Evolutionary conservation across 768 basidiomycete genomes (phyloP), one percentile per base, ranked within the genome.

Genomic region (Chiua virens): DNA sequence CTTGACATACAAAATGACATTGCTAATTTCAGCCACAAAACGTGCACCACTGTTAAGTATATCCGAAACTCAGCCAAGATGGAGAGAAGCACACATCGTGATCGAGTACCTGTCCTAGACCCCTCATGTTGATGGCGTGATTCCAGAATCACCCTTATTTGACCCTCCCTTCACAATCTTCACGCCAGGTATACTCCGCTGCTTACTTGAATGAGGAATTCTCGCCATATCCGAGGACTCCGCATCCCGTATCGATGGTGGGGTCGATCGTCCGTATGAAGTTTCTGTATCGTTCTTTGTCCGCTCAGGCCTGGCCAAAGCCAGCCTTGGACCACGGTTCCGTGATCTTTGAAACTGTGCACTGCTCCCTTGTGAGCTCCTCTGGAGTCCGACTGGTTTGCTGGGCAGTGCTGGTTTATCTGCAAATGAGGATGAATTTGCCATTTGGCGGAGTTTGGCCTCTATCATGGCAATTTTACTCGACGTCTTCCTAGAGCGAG

Each of bases 391-490:
- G 4, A 17, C 22, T 1, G 69, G 67, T 43, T 55, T 69, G 15
- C 18, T 47, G 10, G 67, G 67, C 8, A 68, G 39, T 14, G 43
- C 52, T 15, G 65, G 56, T 47, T 52, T 53, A 25, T 67, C 64
- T 0, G 43, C 35, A 23, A 62, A 62, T 2, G 55, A 22, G 1
- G 59, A 60, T 14, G 61, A 65, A 49, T 52, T 65, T 59, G 84
- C 82, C 80, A 97, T 83, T 55, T 91, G 82, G 17, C 84, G 80
- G 21, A 99, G 75, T 69, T 99, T 99, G 3, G 96, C 96, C 71
- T 99, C 97, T 79, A 98, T 88, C 62, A 87, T 81, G 8, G 94
- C 93, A 59, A 99, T 99, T 71, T 98, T 97, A 59, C 84, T 85
- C 39, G 79, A 73, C 2, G 91, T 94, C 44, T 90, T 95, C 41